phyloP scores from a whole-genome alignment of 202 grass and related monocot genomes.

The Carex sylvatica region DNA sequence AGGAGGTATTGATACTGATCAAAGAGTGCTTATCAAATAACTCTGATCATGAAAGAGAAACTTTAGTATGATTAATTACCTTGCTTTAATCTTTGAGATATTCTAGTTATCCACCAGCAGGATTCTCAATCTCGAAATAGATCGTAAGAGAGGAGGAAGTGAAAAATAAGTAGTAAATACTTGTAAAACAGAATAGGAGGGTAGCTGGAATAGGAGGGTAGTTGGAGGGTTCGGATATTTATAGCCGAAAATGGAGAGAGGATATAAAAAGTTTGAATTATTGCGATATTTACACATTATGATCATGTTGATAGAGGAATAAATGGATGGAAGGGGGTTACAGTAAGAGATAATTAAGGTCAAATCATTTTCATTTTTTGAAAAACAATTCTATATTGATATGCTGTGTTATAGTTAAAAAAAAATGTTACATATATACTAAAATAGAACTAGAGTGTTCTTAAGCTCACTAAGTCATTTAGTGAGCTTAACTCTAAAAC shows the following conservation, averaged over 20 bases:
- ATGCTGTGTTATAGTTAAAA: too few relatives aligned
- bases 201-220: background rate
- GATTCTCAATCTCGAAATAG: background rate
- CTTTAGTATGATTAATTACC: background rate
- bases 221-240: background rate
- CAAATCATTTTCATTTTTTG: too few relatives aligned
- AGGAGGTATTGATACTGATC: background rate
- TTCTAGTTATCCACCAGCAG: conserved; percentile 2
- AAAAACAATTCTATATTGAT: too few relatives aligned
- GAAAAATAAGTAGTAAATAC: background rate
- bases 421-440: too few relatives aligned
- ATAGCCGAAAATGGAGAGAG: background rate
- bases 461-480: too few relatives aligned
- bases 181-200: background rate
- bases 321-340: too few relatives aligned
- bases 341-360: too few relatives aligned
- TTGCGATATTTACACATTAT: background rate
- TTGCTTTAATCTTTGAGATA: background rate
- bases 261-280: background rate
- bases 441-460: too few relatives aligned
- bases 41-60: background rate
- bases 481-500: too few relatives aligned
- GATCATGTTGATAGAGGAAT: background rate
- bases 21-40: background rate
- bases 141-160: background rate